Conservation (phyloP, 371 early-diverging fungal species). For the Conidiobolus incongruus region DNA sequence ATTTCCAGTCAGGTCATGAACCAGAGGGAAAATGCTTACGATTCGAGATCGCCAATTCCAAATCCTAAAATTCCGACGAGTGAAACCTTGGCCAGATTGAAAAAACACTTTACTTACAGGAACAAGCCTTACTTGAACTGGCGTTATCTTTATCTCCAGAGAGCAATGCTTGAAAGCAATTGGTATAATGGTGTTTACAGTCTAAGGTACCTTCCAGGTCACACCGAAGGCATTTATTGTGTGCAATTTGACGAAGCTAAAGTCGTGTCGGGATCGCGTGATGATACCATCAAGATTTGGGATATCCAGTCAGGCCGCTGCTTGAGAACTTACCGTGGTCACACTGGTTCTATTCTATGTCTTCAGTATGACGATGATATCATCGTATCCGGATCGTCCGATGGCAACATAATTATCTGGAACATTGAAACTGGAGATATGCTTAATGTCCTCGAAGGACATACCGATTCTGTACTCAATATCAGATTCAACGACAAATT, state of each 20-base stretch:
- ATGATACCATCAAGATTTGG: constrained; percentile 66
- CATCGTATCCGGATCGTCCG: constrained; percentile 68
- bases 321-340: constrained; percentile 35
- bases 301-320: constrained; percentile 31
- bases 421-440: constrained; percentile 33
- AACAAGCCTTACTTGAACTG: constrained; percentile 28
- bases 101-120: constrained; percentile 10
- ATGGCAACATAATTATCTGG: constrained; percentile 60
- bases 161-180: constrained; percentile 24
- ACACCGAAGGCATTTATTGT: constrained; percentile 80
- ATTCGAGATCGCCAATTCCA: constrained; percentile 5
- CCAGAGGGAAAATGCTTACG: constrained; percentile 2
- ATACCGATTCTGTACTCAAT: constrained; percentile 43
- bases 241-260: constrained; percentile 49
- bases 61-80: constrained; percentile 7
- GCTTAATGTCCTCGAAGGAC: constrained; percentile 27
- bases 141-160: constrained; percentile 33
- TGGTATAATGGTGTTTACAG: constrained; percentile 41
- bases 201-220: constrained; percentile 41
- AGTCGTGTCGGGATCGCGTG: constrained; percentile 64
- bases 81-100: constrained; percentile 4
- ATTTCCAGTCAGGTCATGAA: background rate
- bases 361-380: constrained; percentile 48
- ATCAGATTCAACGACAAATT: constrained; percentile 29
- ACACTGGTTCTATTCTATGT: constrained; percentile 60